Percentiles rank a stretch among this genome's conserved stretches.
Evolutionary conservation across 441 rosid genomes (phyloP).

Genomic region (Gossypium gossypioides): DNA sequence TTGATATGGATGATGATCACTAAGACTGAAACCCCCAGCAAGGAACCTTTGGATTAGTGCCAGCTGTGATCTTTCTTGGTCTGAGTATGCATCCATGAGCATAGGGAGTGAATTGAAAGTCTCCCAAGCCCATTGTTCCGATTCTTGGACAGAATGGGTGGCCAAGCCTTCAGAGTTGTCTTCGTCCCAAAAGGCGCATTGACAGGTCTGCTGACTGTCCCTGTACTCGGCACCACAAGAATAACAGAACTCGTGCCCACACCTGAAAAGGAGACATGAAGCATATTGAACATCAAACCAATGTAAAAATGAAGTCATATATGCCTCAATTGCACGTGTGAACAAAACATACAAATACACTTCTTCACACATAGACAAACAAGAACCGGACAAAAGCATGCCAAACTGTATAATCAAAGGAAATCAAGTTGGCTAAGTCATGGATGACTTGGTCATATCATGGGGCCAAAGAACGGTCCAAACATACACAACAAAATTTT

Average conservation of each 20-base stretch:
- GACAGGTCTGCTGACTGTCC: conserved; percentile 66
- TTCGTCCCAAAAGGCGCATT: conserved; percentile 82
- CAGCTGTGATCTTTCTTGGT: conserved; percentile 86
- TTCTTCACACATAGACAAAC: not conserved
- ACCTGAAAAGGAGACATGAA: conserved; percentile 36
- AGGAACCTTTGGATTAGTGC: conserved; percentile 83
- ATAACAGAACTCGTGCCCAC: conserved; percentile 86
- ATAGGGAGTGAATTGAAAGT: conserved; percentile 73
- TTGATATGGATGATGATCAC: conserved; percentile 73
- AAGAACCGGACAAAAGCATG: not conserved
- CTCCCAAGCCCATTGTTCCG: conserved; percentile 95
- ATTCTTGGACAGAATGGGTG: conserved; percentile 54
- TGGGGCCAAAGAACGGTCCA: not conserved
- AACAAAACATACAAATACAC: not conserved
- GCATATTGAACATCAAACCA: not conserved
- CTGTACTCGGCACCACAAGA: conserved; percentile 83
- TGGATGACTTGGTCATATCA: not conserved
- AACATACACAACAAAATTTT: not conserved
- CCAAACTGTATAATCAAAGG: not conserved
- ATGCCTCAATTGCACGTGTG: not conserved
- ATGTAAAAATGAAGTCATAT: not conserved
- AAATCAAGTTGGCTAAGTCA: not conserved
- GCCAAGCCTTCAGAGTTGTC: conserved; percentile 40
- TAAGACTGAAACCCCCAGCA: conserved; percentile 81
- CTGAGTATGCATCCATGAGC: conserved; percentile 78